Conservation (phyloP, 2,329 filamentous ascomycete genomes). For the Xylariales sp. region DNA sequence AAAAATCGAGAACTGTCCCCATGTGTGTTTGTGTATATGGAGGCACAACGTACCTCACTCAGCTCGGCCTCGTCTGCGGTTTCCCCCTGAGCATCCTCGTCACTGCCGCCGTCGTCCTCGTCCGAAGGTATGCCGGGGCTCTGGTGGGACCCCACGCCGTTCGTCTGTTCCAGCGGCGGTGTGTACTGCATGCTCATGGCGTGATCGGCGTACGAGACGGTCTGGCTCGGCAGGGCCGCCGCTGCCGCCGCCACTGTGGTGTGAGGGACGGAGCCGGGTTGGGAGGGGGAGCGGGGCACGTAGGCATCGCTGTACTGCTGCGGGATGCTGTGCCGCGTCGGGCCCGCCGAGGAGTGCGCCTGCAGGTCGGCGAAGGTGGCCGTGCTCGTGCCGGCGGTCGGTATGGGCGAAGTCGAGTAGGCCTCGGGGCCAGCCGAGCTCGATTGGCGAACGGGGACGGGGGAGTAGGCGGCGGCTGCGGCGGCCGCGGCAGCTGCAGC, state of each 20-base stretch:
- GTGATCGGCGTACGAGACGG: constrained; percentile 22
- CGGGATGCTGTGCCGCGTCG: constrained; percentile 15
- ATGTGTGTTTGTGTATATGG: too few relatives aligned
- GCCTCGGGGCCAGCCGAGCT: constrained; percentile 6
- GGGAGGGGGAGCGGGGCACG: constrained; percentile 19
- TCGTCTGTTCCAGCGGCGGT: constrained; percentile 16
- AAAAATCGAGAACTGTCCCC: too few relatives aligned
- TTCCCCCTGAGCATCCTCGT: constrained; percentile 27
- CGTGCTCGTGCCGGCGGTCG: background rate
- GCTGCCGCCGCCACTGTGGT: too few relatives aligned
- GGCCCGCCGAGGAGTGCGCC: constrained; percentile 11
- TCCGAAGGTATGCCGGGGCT: constrained; percentile 18
- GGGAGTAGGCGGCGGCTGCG: constrained; percentile 1
- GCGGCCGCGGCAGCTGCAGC: background rate
- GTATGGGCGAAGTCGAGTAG: constrained; percentile 5
- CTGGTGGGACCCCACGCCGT: constrained; percentile 15
- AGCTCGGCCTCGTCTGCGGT: constrained; percentile 22
- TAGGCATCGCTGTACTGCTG: constrained; percentile 25
- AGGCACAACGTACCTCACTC: constrained; percentile 21
- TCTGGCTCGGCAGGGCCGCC: too few relatives aligned
- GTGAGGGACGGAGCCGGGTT: constrained; percentile 20
- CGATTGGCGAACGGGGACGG: constrained; percentile 3
- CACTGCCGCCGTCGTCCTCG: constrained; percentile 17
- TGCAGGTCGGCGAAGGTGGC: constrained; percentile 5
- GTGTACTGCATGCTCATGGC: constrained; percentile 23